Conservation (phyloP, 805 yeast species). For the Isabelozyma pseudorhagii region DNA sequence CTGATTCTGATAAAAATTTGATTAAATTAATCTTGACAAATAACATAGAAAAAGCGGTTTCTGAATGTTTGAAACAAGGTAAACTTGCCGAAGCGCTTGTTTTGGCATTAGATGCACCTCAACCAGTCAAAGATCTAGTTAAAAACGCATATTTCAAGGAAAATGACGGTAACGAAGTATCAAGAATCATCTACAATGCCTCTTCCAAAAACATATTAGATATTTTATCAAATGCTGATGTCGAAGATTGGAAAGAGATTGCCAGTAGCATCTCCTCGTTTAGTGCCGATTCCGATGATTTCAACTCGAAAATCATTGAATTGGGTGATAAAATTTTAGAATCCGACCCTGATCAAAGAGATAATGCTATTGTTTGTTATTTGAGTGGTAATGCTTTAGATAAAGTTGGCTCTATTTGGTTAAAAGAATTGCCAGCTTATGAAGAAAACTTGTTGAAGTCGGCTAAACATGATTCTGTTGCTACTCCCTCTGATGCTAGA, state of each 20-base stretch:
- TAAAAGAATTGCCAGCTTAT: constrained; percentile 54
- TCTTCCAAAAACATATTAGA: constrained; percentile 58
- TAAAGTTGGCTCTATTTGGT: constrained; percentile 80
- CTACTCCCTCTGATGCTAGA: constrained; percentile 78
- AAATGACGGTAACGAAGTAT: constrained; percentile 50
- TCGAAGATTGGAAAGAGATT: constrained; percentile 78
- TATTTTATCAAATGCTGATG: constrained; percentile 72
- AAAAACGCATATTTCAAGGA: constrained; percentile 67
- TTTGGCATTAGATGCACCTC: constrained; percentile 68
- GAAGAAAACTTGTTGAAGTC: constrained; percentile 44
- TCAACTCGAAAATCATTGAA: constrained; percentile 52
- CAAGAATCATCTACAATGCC: constrained; percentile 72
- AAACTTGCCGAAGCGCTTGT: constrained; percentile 76
- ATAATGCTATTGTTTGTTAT: constrained; percentile 73
- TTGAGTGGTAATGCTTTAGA: constrained; percentile 80
- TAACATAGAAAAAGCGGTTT: constrained; percentile 64
- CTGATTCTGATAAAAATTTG: constrained; percentile 41
- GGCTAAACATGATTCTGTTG: constrained; percentile 38
- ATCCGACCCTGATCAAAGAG: constrained; percentile 45
- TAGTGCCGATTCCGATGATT: constrained; percentile 43
- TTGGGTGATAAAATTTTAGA: constrained; percentile 75
- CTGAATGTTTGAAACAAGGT: constrained; percentile 59
- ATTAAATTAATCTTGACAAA: constrained; percentile 52
- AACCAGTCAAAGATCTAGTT: constrained; percentile 60
- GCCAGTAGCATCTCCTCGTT: constrained; percentile 68